phyloP scores from a whole-genome alignment of 2,329 filamentous ascomycete species.

The Pyricularia sp. region DNA sequence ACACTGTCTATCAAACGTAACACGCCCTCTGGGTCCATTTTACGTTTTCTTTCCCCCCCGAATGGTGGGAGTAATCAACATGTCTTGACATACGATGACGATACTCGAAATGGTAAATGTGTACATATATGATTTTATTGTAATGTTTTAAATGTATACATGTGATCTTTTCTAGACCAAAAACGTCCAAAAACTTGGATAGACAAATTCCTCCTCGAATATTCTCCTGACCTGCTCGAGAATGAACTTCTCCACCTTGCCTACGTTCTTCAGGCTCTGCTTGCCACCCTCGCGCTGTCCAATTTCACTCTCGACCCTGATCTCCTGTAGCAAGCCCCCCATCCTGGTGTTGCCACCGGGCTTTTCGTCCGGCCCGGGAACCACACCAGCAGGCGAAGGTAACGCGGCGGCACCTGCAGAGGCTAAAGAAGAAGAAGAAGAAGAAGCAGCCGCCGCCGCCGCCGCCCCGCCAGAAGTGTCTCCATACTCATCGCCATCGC shows the following conservation, averaged over 20 bases:
- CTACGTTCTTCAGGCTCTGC: constrained; percentile 94
- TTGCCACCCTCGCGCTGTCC: constrained; percentile 82
- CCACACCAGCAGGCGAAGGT: constrained; percentile 1
- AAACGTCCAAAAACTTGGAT: constrained; percentile 97
- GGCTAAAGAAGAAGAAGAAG: neutral
- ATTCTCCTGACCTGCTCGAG: constrained; percentile 92
- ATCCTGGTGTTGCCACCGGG: constrained; percentile 22
- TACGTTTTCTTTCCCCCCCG: neutral
- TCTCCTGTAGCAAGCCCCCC: constrained; percentile 77
- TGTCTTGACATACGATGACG: neutral
- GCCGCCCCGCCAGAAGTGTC: constrained; percentile 23
- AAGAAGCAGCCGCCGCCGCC: constrained; percentile 13
- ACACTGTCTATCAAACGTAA: neutral
- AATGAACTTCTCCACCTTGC: constrained; percentile 96
- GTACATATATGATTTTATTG: neutral
- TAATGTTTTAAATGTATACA: neutral
- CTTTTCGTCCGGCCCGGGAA: neutral
- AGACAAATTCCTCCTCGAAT: constrained; percentile 97
- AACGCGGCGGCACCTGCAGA: constrained; percentile 6
- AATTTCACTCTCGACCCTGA: constrained; percentile 94
- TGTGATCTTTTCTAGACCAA: constrained; percentile 44
- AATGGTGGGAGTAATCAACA: neutral
- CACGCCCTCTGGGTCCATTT: neutral
- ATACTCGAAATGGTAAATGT: neutral
- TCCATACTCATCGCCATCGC: constrained; percentile 10